Percentiles rank a stretch among this genome's conserved stretches.
These are phyloP conservation scores for Casuarina cunninghamiana DNA, from an alignment of 306 rosid species.

Conservation along the genomic window DNA sequence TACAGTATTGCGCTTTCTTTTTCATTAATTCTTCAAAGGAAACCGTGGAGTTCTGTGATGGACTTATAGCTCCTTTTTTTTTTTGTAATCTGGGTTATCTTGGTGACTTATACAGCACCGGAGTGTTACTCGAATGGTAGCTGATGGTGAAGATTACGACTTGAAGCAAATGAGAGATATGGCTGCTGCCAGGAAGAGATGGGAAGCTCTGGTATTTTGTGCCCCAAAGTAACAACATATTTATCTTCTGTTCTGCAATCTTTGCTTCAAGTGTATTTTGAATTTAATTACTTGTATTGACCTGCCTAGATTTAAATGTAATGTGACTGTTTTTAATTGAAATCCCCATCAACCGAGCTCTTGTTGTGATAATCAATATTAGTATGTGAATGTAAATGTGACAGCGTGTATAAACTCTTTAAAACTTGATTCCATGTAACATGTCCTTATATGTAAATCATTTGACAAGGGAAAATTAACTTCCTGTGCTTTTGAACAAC, in stretches of 20 bases:
- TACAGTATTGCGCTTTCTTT: not conserved
- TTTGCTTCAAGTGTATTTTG: not conserved
- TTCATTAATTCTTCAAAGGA: not conserved
- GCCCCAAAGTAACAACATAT: not conserved
- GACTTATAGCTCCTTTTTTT: not conserved
- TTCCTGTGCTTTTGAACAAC: too few relatives aligned
- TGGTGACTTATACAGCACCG: constrained; percentile 25
- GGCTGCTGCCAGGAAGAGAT: constrained; percentile 95
- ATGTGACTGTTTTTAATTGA: not conserved
- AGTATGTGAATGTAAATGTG: not conserved
- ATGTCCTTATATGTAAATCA: not conserved
- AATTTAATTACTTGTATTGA: not conserved
- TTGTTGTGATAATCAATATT: not conserved
- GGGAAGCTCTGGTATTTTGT: constrained; percentile 87
- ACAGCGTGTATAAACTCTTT: not conserved
- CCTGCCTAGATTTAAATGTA: not conserved
- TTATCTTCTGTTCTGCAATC: not conserved
- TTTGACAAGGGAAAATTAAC: not conserved
- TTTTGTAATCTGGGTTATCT: constrained; percentile 12
- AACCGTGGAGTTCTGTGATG: not conserved
- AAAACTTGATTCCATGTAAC: not conserved
- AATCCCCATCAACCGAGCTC: not conserved
- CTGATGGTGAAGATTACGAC: constrained; percentile 69
- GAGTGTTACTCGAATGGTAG: constrained; percentile 48
- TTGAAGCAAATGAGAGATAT: constrained; percentile 88